A percentile compares a stretch with the other conserved stretches of the same genome.
Evolutionary conservation across 2,329 filamentous ascomycete genomes (phyloP).

Genomic region (Trichoderma breve): DNA sequence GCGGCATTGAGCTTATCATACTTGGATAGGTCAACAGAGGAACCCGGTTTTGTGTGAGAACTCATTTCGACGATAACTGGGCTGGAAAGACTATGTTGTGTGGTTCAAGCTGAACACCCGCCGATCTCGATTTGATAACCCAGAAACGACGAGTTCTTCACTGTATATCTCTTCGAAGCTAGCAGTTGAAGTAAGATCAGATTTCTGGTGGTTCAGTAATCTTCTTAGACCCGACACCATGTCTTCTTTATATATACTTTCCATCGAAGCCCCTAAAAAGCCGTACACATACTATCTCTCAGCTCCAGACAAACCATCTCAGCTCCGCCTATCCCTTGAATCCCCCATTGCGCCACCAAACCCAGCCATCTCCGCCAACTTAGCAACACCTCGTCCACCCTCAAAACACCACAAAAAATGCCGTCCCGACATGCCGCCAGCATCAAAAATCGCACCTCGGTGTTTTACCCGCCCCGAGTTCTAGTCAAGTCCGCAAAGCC

Average conservation of each 20-base stretch:
- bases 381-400: not conserved
- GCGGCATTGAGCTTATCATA: constrained; percentile 23
- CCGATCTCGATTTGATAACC: not conserved
- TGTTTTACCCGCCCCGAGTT: not conserved
- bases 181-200: not conserved
- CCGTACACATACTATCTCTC: not conserved
- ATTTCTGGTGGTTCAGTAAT: not conserved
- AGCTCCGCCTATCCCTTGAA: not conserved
- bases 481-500: not conserved
- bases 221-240: not conserved
- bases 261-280: not conserved
- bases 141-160: not conserved
- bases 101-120: not conserved
- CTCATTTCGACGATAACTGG: not conserved
- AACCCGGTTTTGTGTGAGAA: not conserved
- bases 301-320: not conserved
- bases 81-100: not conserved
- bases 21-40: constrained; percentile 12
- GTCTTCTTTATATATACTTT: not conserved
- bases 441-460: not conserved
- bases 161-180: not conserved
- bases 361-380: not conserved
- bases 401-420: not conserved
- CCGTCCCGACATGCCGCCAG: not conserved
- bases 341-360: not conserved